phyloP scores from a whole-genome alignment of 495 filamentous ascomycete species.

The Penicillium ucsense region DNA sequence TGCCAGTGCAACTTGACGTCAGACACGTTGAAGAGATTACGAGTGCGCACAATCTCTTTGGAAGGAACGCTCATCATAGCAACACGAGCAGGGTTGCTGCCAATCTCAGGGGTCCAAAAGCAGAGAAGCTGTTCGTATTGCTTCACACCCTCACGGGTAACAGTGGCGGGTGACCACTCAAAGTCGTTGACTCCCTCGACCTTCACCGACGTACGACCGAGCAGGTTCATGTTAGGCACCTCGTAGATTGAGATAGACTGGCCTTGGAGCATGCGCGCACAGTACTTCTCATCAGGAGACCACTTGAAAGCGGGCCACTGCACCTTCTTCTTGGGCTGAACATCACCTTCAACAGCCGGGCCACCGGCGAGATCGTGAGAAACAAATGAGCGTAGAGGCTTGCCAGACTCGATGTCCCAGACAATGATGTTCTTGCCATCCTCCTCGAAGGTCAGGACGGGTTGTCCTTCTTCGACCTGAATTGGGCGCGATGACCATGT shows the following conservation, averaged over 20 bases:
- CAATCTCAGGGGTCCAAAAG: conserved; percentile 98
- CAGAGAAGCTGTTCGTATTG: conserved; percentile 89
- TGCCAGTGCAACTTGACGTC: conserved; percentile 96
- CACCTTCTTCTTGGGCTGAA: conserved; percentile 79
- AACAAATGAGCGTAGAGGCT: conserved; percentile 83
- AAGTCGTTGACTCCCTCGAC: conserved; percentile 96
- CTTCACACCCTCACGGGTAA: conserved; percentile 70
- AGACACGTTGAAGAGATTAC: conserved; percentile 94
- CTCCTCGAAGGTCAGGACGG: conserved; percentile 70
- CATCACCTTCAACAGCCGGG: conserved; percentile 45
- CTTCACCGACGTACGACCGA: conserved; percentile 84
- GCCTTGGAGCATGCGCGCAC: conserved; percentile 80
- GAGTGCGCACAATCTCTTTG: conserved; percentile 82
- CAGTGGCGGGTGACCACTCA: conserved; percentile 85
- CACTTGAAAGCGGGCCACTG: conserved; percentile 99
- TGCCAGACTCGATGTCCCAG: conserved; percentile 89
- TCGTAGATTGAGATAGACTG: conserved; percentile 92
- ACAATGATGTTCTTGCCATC: conserved; percentile 99
- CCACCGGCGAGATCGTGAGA: conserved; percentile 66
- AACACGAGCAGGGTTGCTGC: conserved; percentile 95
- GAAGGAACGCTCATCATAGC: conserved; percentile 92
- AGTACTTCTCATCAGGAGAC: conserved; percentile 95
- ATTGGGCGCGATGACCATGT: conserved; percentile 95
- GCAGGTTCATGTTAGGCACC: conserved; percentile 78
- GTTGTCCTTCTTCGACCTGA: conserved; percentile 76